These are phyloP conservation scores for Blastobotrys apis DNA, from an alignment of 1,139 yeast species.

Conservation along the genomic window DNA sequence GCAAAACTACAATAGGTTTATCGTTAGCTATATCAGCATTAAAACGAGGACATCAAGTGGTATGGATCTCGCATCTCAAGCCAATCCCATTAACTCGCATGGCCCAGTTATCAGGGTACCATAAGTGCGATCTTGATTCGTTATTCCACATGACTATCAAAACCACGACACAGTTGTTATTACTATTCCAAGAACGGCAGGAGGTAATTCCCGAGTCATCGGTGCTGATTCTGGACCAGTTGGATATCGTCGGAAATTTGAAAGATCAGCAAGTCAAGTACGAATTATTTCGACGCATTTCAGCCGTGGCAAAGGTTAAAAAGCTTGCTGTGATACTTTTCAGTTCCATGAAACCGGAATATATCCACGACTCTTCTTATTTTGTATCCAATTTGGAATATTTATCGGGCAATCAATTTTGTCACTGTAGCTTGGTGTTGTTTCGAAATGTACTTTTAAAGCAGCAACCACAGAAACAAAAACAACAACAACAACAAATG, in stretches of 20 bases:
- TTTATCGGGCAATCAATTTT: conserved; percentile 19
- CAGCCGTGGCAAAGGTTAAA: conserved; percentile 4
- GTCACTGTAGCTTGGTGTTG: conserved; percentile 16
- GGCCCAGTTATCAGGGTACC: conserved; percentile 8
- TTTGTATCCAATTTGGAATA: conserved; percentile 19
- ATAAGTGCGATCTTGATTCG: conserved; percentile 7
- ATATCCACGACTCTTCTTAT: conserved; percentile 8
- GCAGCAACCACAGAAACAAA: neutral
- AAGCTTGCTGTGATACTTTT: conserved; percentile 15
- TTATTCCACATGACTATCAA: conserved; percentile 13
- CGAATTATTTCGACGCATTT: conserved; percentile 5
- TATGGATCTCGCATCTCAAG: conserved; percentile 19
- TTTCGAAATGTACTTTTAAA: conserved; percentile 15
- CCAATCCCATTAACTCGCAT: conserved; percentile 14
- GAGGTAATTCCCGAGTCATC: conserved; percentile 8
- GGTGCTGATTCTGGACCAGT: conserved; percentile 14
- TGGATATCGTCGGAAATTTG: conserved; percentile 7
- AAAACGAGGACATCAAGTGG: conserved; percentile 17
- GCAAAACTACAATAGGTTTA: conserved; percentile 79
- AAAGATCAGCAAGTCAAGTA: conserved; percentile 1
- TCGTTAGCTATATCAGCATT: conserved; percentile 66
- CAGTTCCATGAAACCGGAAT: conserved; percentile 15
- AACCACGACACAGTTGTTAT: conserved; percentile 16
- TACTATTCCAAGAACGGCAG: conserved; percentile 11
- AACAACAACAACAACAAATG: too few relatives aligned